Evolutionary conservation across 1,284 basidiomycete genomes (phyloP).

Genomic region (Microbotryum scabiosae): DNA sequence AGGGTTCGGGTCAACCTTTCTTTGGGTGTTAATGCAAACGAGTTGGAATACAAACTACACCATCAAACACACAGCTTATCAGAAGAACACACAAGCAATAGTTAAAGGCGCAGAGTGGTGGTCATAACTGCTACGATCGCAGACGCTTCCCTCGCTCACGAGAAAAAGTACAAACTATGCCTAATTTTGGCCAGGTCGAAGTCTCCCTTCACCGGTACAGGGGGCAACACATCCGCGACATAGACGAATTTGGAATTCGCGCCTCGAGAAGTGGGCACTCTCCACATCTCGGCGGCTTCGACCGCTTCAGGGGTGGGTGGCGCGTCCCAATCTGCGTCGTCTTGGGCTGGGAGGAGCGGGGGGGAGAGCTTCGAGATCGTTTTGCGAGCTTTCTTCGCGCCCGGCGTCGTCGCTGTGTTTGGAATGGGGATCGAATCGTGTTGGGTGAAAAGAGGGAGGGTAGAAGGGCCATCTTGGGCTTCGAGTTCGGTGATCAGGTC

Average conservation of each 20-base stretch:
- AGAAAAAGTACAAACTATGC: conserved; percentile 82
- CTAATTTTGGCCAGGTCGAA: conserved; percentile 83
- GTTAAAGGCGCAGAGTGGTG: too few species aligned
- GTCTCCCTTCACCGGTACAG: conserved; percentile 72
- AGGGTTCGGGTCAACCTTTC: too few species aligned
- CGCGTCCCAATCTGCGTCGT: conserved; percentile 20
- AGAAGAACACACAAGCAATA: too few species aligned
- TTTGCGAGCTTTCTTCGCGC: too few species aligned
- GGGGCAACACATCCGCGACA: conserved; percentile 68
- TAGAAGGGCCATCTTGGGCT: conserved; percentile 26
- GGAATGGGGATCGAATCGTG: conserved; percentile 1
- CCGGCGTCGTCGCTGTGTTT: too few species aligned
- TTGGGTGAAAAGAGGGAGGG: conserved; percentile 16
- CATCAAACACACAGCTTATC: too few species aligned
- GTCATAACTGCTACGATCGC: background rate
- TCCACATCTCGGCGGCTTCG: conserved; percentile 4
- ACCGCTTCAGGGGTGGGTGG: background rate
- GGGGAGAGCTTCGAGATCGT: conserved; percentile 11
- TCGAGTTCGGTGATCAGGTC: conserved; percentile 35
- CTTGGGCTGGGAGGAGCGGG: conserved; percentile 10
- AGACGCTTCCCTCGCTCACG: conserved; percentile 43
- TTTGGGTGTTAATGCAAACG: too few species aligned
- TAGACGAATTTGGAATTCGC: conserved; percentile 53
- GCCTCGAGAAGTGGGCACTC: conserved; percentile 15
- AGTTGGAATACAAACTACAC: too few species aligned